These are phyloP conservation scores for Marasmius sp. DNA, from an alignment of 1,284 basidiomycete genomes.

Conservation along the genomic window DNA sequence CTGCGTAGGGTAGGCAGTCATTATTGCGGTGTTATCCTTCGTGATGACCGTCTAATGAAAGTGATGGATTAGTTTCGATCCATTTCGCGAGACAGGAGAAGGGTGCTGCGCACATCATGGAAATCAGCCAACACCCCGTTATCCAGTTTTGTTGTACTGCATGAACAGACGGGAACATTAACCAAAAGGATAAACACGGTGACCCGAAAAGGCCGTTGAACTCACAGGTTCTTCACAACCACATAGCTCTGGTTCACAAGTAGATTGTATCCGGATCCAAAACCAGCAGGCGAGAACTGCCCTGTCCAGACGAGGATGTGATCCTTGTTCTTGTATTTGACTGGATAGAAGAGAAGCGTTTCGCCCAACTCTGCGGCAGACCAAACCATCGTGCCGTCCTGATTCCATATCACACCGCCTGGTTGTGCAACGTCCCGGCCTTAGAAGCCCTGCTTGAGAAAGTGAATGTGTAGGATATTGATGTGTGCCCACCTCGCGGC, in stretches of 20 bases:
- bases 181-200: background rate
- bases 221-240: background rate
- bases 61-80: too few relatives aligned
- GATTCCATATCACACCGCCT: background rate
- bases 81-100: too few relatives aligned
- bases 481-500: background rate
- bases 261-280: background rate
- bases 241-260: background rate
- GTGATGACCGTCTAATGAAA: too few relatives aligned
- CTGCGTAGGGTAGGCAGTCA: too few relatives aligned
- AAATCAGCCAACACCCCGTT: too few relatives aligned
- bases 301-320: background rate
- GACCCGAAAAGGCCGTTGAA: background rate
- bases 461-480: background rate
- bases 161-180: background rate
- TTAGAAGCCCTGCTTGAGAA: background rate
- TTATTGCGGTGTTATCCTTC: too few relatives aligned
- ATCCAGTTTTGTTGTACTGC: background rate
- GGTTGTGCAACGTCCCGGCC: background rate
- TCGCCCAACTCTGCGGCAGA: background rate
- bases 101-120: too few relatives aligned
- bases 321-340: background rate
- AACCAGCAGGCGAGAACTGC: background rate
- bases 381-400: background rate
- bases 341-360: background rate